phyloP scores from a whole-genome alignment of 164 flowering plant genomes.

The Annona squamosa region DNA sequence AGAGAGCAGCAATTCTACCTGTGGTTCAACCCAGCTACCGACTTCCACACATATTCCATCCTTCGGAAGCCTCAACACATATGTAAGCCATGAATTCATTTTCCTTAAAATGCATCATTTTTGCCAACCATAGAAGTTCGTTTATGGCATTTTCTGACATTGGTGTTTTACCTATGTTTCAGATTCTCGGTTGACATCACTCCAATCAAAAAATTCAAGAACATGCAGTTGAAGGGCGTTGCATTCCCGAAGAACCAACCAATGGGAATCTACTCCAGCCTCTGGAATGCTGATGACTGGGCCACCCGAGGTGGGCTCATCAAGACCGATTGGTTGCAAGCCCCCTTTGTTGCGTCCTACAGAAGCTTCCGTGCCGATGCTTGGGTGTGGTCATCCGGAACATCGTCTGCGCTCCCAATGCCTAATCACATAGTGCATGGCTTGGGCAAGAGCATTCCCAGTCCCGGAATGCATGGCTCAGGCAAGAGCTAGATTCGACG shows the following conservation, averaged over 20 bases:
- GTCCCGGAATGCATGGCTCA: not conserved
- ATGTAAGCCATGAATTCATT: not conserved
- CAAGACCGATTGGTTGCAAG: constrained; percentile 36
- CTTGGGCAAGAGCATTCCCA: not conserved
- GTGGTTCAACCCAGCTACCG: constrained; percentile 12
- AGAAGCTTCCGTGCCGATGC: constrained; percentile 4
- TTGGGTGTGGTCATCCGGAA: constrained; percentile 1
- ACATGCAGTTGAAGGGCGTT: not conserved
- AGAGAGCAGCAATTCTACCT: constrained; percentile 19
- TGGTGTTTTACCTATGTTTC: not conserved
- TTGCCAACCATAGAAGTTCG: not conserved
- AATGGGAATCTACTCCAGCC: constrained; percentile 27
- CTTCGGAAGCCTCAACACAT: constrained; percentile 12
- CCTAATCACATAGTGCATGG: constrained; percentile 1
- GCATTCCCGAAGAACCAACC: not conserved
- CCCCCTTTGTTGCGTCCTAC: constrained; percentile 1
- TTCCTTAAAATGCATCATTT: not conserved
- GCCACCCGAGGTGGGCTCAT: constrained; percentile 45
- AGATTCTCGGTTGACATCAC: not conserved
- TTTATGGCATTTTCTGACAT: not conserved
- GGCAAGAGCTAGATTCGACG: not conserved
- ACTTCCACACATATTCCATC: constrained; percentile 16
- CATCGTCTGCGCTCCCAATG: not conserved
- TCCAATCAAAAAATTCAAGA: not conserved
- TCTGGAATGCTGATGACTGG: constrained; percentile 50